Percentiles rank a stretch among this genome's conserved stretches.
These are phyloP conservation scores for Albophoma yamanashiensis DNA, from an alignment of 2,329 filamentous ascomycete genomes.

Conservation along the genomic window DNA sequence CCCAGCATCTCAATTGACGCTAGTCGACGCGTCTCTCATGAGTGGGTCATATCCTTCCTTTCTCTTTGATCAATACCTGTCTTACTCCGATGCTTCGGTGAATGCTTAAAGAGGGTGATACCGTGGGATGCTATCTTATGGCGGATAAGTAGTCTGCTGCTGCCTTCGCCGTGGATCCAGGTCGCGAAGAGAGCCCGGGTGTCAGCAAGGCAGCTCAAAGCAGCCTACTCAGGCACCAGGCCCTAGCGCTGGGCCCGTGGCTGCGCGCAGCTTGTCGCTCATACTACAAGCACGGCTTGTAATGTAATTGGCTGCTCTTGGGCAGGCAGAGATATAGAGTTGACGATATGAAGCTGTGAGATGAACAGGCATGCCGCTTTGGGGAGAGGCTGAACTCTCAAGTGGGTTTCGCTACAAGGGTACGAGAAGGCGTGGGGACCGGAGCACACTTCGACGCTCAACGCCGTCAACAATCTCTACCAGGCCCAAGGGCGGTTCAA, in stretches of 20 bases:
- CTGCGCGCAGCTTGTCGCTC: background rate
- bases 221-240: background rate
- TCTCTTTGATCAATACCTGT: no score
- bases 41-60: no score
- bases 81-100: no score
- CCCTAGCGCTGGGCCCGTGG: background rate
- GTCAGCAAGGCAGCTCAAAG: background rate
- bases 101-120: no score
- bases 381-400: background rate
- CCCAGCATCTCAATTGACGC: no score
- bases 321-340: background rate
- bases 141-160: background rate
- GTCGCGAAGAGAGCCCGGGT: background rate
- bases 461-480: no score
- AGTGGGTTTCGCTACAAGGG: no score
- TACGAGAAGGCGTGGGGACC: no score
- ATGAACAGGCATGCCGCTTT: background rate
- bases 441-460: no score
- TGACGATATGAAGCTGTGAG: background rate
- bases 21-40: no score
- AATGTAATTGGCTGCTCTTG: background rate
- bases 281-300: background rate
- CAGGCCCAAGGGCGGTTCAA: no score
- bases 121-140: no score
- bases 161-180: background rate